Percentiles rank a stretch among this genome's conserved stretches.
phyloP scores from a whole-genome alignment of 1,284 basidiomycete genomes.

The Cryptococcus sp. region DNA sequence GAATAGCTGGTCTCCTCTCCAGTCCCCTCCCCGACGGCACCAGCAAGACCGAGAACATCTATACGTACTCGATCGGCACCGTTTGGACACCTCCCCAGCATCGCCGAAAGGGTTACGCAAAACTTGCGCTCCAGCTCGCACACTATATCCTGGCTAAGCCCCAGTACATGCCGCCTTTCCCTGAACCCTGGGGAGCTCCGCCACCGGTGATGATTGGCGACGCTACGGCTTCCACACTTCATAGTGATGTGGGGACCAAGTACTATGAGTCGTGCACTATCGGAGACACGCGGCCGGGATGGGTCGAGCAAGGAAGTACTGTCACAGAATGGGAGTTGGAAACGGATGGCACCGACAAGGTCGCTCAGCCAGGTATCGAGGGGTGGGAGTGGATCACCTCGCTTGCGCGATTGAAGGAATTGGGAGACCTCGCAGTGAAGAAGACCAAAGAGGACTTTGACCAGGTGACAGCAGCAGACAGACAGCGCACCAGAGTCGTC shows the following conservation, averaged over 20 bases:
- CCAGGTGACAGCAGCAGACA: not conserved
- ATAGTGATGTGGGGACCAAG: slow-evolving; percentile 3
- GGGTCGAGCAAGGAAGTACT: slow-evolving; percentile 3
- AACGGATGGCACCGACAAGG: not conserved
- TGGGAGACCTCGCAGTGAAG: not conserved
- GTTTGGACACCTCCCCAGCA: slow-evolving; percentile 3
- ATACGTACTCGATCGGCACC: not conserved
- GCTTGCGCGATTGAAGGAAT: not conserved
- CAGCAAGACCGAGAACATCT: not conserved
- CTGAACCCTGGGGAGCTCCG: not conserved
- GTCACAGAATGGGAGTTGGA: not conserved
- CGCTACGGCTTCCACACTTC: not conserved
- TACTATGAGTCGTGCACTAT: slow-evolving; percentile 5
- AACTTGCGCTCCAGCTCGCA: slow-evolving; percentile 1
- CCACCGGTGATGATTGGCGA: not conserved
- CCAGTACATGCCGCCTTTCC: not conserved
- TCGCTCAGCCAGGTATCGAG: not conserved
- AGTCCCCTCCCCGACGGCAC: no score
- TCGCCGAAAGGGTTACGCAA: slow-evolving; percentile 3
- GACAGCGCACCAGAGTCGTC: not conserved
- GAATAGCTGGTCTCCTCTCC: not conserved
- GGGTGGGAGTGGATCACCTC: slow-evolving; percentile 6
- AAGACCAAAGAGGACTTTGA: not conserved
- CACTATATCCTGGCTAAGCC: slow-evolving; percentile 4
- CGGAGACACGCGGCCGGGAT: slow-evolving; percentile 1